Base-by-base conservation (phyloP, 169 alveolate genomes). In the Perkinsus olseni region DNA sequence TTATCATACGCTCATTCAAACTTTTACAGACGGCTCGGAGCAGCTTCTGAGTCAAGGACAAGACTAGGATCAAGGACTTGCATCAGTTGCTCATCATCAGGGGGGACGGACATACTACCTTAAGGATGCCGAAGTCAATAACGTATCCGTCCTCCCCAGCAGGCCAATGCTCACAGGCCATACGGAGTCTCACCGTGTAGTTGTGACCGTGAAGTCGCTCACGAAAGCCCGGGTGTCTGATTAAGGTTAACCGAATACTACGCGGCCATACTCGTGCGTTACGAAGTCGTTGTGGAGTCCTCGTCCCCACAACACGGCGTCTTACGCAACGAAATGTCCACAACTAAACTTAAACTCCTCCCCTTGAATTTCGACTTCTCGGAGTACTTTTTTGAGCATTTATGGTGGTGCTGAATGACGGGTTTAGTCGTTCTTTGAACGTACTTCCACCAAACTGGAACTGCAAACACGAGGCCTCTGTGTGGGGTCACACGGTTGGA, bases 141-240 rank as follows among this genome's bases (percentile, higher is more conserved):
- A 94, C 93, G 39, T 94, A 94, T n/a, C 95, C 95, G 38, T 94
- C 95, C 48, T 17, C 45, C 6, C 93, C 92, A 0, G 93, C 92
- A 0, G 92, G 62, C 28, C 95, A 94, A 8, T 91, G 13, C 82
- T 62, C 34, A 28, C 82, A 62, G 8, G 82, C 13, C n/a, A 94
- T n/a, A n/a, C 92, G 13, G 34, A 90, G 90, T 1, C 91, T 24
- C 45, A 92, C 93, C n/a, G 94, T 24, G 62, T 94, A 94, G 94
- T 94, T 94, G 92, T 94, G 95, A 38, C 95, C 95, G 74, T 94
- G 95, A 0, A 94, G 91, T 50, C 93, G 39, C 74, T 94, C 95
- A 0, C 95, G 38, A 94, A 31, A 94, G 62, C 95, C 95, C 21
- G 38, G 74, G 92, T 82, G 82, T 28, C 82, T 62, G 50, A 40